Evolutionary conservation across 169 alveolate genomes (phyloP).

Genomic region (Cryptosporidium ryanae): DNA sequence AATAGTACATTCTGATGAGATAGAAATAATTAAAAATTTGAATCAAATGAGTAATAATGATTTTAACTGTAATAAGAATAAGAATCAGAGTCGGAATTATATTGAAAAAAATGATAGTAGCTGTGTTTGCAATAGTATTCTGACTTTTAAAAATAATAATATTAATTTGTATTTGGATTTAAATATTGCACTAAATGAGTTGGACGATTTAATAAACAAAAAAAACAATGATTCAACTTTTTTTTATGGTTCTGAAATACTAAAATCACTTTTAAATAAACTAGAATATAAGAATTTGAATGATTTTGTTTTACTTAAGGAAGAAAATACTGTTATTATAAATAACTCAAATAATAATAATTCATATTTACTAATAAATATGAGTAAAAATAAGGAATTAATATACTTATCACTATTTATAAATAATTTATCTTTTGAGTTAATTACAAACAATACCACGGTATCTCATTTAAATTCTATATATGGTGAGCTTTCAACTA

Average conservation of each 20-base stretch:
- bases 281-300: not conserved
- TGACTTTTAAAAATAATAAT: not conserved
- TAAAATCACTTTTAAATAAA: not conserved
- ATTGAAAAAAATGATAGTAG: not conserved
- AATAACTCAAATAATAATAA: not conserved
- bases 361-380: slow-evolving; percentile 23
- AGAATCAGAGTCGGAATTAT: not conserved
- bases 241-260: slow-evolving; percentile 16
- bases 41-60: slow-evolving; percentile 1
- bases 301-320: not conserved
- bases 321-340: not conserved
- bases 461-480: not conserved
- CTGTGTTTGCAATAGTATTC: not conserved
- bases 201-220: not conserved
- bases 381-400: slow-evolving; percentile 17
- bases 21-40: slow-evolving; percentile 25
- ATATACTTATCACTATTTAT: slow-evolving; percentile 48
- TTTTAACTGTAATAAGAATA: not conserved
- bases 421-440: slow-evolving; percentile 31
- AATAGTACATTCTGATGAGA: slow-evolving; percentile 6
- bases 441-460: not conserved
- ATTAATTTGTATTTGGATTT: not conserved
- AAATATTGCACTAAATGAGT: not conserved
- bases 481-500: slow-evolving; percentile 41
- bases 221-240: not conserved